Evolutionary conservation across 129 eudicot genomes (phyloP).

Genomic region (Dittrichia graveolens): DNA sequence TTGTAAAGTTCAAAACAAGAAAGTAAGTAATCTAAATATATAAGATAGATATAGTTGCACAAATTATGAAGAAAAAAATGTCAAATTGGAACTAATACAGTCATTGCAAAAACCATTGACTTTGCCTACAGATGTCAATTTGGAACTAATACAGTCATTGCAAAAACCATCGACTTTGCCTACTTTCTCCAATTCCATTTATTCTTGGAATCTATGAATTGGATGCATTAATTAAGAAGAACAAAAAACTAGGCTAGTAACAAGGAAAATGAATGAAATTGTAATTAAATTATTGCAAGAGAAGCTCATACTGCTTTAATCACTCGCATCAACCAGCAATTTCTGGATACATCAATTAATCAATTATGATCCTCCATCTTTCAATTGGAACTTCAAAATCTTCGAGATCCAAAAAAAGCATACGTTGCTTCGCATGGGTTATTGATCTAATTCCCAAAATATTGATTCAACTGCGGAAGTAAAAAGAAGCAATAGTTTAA

Average conservation of each 20-base stretch:
- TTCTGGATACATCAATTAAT: constrained; percentile 16
- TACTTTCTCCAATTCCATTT: neutral
- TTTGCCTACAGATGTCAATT: neutral
- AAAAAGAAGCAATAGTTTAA: neutral
- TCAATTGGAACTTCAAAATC: neutral
- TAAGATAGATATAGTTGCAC: neutral
- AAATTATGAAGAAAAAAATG: neutral
- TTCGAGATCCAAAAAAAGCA: constrained; percentile 17
- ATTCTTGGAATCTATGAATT: neutral
- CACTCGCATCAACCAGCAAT: constrained; percentile 10
- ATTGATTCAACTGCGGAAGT: constrained; percentile 8
- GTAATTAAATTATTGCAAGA: neutral
- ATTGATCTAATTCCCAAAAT: constrained; percentile 10
- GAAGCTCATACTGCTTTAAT: constrained; percentile 15
- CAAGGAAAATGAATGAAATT: neutral
- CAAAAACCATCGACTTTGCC: neutral
- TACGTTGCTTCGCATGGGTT: constrained; percentile 18
- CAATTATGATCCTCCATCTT: neutral
- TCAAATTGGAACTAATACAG: neutral
- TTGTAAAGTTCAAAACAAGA: constrained; percentile 12
- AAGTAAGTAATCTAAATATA: neutral
- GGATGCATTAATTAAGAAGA: neutral
- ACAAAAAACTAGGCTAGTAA: too few relatives aligned
- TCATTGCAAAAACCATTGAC: neutral
- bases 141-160: neutral